phyloP scores from a whole-genome alignment of 2,329 filamentous ascomycete genomes.

The Paraconiothyrium sp. region DNA sequence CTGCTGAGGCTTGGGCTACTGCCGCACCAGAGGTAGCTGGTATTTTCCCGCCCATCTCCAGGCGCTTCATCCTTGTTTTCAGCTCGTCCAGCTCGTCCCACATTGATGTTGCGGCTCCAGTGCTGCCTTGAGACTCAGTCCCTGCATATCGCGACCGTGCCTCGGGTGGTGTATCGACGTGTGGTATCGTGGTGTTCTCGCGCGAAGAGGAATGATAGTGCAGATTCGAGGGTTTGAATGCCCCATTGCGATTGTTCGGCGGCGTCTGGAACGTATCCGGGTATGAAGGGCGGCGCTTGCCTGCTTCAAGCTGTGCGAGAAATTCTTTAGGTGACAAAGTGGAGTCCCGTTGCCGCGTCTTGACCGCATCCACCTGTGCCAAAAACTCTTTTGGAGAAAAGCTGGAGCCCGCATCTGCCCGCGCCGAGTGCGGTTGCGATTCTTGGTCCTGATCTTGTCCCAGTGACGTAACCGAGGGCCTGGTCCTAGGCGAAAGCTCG shows the following conservation, averaged over 20 bases:
- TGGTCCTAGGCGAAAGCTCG: slow-evolving; percentile 44
- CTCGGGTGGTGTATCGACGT: slow-evolving; percentile 39
- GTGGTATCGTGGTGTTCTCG: slow-evolving; percentile 39
- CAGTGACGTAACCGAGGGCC: slow-evolving; percentile 38
- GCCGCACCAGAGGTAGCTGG: slow-evolving; percentile 84
- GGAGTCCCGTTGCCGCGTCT: slow-evolving; percentile 35
- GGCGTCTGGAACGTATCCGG: slow-evolving; percentile 45
- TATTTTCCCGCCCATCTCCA: slow-evolving; percentile 89
- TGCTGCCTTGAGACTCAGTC: slow-evolving; percentile 88
- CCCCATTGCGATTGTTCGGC: slow-evolving; percentile 36
- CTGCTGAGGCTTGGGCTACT: slow-evolving; percentile 70
- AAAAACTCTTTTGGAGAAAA: slow-evolving; percentile 5
- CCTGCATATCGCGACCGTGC: slow-evolving; percentile 43
- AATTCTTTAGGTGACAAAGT: slow-evolving; percentile 48
- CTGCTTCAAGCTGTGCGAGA: slow-evolving; percentile 37
- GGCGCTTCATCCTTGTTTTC: slow-evolving; percentile 88
- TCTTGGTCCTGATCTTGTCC: slow-evolving; percentile 42
- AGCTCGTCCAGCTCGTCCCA: slow-evolving; percentile 98
- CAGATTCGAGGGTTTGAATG: slow-evolving; percentile 50
- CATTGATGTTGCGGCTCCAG: slow-evolving; percentile 88
- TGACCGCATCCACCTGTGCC: slow-evolving; percentile 1
- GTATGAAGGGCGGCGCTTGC: slow-evolving; percentile 40
- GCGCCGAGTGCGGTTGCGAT: slow-evolving; percentile 39
- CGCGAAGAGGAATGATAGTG: slow-evolving; percentile 47
- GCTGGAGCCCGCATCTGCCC: slow-evolving; percentile 14